Evolutionary conservation across 495 filamentous ascomycete genomes (phyloP), one percentile per base, ranked within the genome.

Genomic region (Aspergillus nidulans): DNA sequence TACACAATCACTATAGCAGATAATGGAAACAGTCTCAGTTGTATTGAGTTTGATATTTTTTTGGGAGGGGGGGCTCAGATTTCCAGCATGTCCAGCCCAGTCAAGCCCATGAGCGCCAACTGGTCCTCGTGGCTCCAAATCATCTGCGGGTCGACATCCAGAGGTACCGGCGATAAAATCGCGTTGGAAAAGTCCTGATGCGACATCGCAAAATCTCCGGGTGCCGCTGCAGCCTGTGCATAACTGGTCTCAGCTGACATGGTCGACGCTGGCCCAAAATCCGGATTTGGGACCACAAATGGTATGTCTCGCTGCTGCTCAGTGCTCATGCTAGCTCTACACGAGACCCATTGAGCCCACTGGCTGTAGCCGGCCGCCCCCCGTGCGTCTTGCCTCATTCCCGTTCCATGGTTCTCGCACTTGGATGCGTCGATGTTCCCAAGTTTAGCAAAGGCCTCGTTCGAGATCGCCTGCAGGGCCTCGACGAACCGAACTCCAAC

Each of bases 401-500:
- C 26, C 25, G 13, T 26, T 1, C 1, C 1, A 47, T 47, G 13
- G 9, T 30, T 7, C 4, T 28, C 23, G 28, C 28, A 3, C 21
- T 18, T 23, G n/a, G 15, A 3, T 16, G 25, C 20, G 13, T 13
- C 21, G 46, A 39, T 63, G 58, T 10, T 49, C 52, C 42, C 55
- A 52, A 40, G 20, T 15, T 12, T 18, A 28, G 34, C 4, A 21
- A 47, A 53, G 18, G 63, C 63, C 40, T 66, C 63, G 12, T 66
- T 57, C 9, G 63, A 57, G 40, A 69, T 64, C 7, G 52, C 42
- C 19, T 55, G 63, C 4, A 69, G 52, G 9, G 57, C 49, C 28
- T 69, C 61, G 2, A 69, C 66, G 34, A 69, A 64, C 3, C 45
- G 55, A 6, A 69, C 63, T 0, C 63, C 63, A 38, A 64, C 34